Evolutionary conservation across 108 stramenopile species (phyloP), one percentile per base, ranked within the genome.

Genomic region (Skeletonema menzelii): DNA sequence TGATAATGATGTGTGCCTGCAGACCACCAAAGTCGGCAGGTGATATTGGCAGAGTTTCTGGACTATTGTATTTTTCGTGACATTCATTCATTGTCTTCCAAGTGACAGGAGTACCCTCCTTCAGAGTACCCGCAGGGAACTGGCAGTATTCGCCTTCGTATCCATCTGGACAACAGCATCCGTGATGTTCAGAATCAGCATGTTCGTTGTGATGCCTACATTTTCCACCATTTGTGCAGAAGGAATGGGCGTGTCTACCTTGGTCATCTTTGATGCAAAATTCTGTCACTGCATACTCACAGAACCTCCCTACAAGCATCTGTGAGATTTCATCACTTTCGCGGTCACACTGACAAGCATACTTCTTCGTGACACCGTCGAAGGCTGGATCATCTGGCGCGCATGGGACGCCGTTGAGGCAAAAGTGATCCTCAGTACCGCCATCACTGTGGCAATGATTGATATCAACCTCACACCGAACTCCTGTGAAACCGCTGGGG

Each of bases 381-480:
- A 64, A 27, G 6, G 44, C 42, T 38, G 57, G 19, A 56, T 79
- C 66, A 14, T 71, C 66, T 26, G 59, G 19, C 5, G 62, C 61
- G 26, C 87, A 88, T 0, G 76, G 58, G 15, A 59, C 71, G 11
- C 87, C 87, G 59, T 88, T 86, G 59, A 80, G 71, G 60, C 87
- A 88, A 30, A 66, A 82, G 26, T 78, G 72, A 4, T 58, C 66
- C 15, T 83, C 76, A 8, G 35, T 32, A 17, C 44, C 10, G 2
- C 63, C 78, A 63, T 69, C 31, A 34, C 17, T 56, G 22, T 70
- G 70, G 26, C 87, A 88, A 24, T 80, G 73, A 30, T 63, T 75
- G 42, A 83, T 58, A 13, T 82, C 67, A 47, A 83, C 75, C 59
- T 88, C 87, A 56, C 87, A 88, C 49, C 85, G 82, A 47, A 88